Evolutionary conservation across 805 yeast genomes (phyloP).

Genomic region (Zygoascus bituminiphila): DNA sequence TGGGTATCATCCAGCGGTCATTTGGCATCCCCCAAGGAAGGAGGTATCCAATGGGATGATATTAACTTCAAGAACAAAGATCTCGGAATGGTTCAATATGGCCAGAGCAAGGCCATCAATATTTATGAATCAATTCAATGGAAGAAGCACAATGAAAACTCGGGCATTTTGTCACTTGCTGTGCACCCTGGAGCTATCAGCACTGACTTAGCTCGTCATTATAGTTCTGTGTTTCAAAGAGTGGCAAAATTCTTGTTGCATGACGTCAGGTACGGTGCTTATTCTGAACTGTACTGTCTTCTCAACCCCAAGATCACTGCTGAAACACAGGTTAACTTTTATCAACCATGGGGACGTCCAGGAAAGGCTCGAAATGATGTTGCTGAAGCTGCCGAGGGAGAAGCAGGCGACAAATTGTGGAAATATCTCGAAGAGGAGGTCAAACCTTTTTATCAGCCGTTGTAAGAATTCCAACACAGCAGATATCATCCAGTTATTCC

Average conservation of each 20-base stretch:
- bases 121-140: constrained; percentile 32
- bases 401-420: constrained; percentile 30
- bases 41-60: constrained; percentile 11
- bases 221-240: not conserved
- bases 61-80: not conserved
- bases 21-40: not conserved
- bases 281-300: constrained; percentile 38
- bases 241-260: constrained; percentile 9
- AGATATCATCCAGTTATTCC: too few species aligned
- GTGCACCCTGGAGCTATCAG: not conserved
- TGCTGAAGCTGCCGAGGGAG: constrained; percentile 24
- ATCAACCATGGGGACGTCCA: constrained; percentile 37
- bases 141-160: constrained; percentile 27
- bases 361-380: constrained; percentile 34
- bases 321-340: constrained; percentile 30
- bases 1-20: constrained; percentile 28
- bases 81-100: constrained; percentile 22
- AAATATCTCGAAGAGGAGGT: constrained; percentile 28
- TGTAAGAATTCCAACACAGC: too few species aligned
- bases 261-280: constrained; percentile 33
- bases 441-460: not conserved
- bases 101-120: constrained; percentile 38
- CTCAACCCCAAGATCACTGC: constrained; percentile 33
- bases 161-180: constrained; percentile 6
- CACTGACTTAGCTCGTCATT: constrained; percentile 1